phyloP scores from a whole-genome alignment of 2,329 filamentous ascomycete species.

The Keithomyces neogunnii region DNA sequence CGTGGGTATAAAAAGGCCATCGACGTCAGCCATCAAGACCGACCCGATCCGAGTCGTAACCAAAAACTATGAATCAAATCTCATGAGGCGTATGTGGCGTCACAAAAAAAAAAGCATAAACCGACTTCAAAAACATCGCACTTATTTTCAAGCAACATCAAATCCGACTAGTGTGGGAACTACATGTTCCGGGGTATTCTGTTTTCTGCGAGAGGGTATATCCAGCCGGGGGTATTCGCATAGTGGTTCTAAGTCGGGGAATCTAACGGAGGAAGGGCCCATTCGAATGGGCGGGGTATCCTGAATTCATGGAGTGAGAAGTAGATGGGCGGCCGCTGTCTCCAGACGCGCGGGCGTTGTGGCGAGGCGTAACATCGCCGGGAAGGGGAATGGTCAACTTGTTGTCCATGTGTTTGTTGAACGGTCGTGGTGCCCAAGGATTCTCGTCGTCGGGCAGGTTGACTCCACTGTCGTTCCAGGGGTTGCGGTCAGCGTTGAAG shows the following conservation, averaged over 20 bases:
- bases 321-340: conserved; percentile 89
- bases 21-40: conserved; percentile 24
- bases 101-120: conserved; percentile 10
- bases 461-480: conserved; percentile 96
- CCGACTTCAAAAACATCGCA: not conserved
- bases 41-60: conserved; percentile 13
- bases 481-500: conserved; percentile 83
- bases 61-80: conserved; percentile 9
- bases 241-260: conserved; percentile 36
- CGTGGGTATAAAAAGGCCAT: conserved; percentile 26
- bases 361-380: conserved; percentile 76
- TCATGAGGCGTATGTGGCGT: conserved; percentile 5
- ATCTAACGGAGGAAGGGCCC: conserved; percentile 76
- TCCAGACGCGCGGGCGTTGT: conserved; percentile 74
- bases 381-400: conserved; percentile 59
- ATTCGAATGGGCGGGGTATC: conserved; percentile 80
- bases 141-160: not conserved
- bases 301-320: conserved; percentile 90
- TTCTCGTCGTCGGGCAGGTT: conserved; percentile 86
- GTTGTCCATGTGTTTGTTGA: conserved; percentile 56
- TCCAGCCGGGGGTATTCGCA: conserved; percentile 53
- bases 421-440: conserved; percentile 53
- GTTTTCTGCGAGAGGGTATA: conserved; percentile 51
- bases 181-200: conserved; percentile 40
- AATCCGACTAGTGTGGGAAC: conserved; percentile 7